Percentiles rank a stretch among this genome's conserved stretches.
These are phyloP conservation scores for Cryptococcus sp. DNA, from an alignment of 1,284 basidiomycete species.

Conservation along the genomic window DNA sequence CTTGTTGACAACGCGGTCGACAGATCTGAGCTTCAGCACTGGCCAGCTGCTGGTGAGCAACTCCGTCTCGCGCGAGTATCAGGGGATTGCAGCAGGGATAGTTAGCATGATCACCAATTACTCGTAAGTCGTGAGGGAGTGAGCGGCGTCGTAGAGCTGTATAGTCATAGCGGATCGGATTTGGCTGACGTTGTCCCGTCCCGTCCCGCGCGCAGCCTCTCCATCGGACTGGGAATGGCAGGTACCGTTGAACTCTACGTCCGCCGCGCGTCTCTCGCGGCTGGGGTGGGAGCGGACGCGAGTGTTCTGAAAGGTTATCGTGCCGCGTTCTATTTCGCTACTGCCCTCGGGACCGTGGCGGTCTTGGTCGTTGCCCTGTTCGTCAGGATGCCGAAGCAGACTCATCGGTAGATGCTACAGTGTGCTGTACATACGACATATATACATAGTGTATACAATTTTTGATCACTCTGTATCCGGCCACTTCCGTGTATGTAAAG, in stretches of 20 bases:
- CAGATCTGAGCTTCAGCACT: conserved; percentile 29
- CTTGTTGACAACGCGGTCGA: too few relatives aligned
- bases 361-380: conserved; percentile 24
- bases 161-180: too few relatives aligned
- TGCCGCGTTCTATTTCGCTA: conserved; percentile 17
- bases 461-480: too few relatives aligned
- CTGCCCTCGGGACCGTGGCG: conserved; percentile 17
- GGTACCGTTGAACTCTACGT: conserved; percentile 25
- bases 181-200: neutral
- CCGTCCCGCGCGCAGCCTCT: conserved; percentile 3
- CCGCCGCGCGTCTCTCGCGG: neutral
- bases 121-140: conserved; percentile 18
- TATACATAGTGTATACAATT: too few relatives aligned
- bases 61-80: conserved; percentile 23
- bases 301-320: conserved; percentile 21
- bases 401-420: conserved; percentile 7
- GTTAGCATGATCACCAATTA: conserved; percentile 29
- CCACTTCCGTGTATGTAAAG: too few relatives aligned
- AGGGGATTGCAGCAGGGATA: conserved; percentile 31
- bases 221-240: conserved; percentile 26
- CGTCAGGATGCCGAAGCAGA: conserved; percentile 25
- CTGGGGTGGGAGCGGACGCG: neutral
- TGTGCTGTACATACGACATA: too few relatives aligned
- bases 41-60: conserved; percentile 32
- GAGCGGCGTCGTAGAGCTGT: too few relatives aligned